Evolutionary conservation across 352 stramenopile species (phyloP).

Genomic region (Peronospora destructor): DNA sequence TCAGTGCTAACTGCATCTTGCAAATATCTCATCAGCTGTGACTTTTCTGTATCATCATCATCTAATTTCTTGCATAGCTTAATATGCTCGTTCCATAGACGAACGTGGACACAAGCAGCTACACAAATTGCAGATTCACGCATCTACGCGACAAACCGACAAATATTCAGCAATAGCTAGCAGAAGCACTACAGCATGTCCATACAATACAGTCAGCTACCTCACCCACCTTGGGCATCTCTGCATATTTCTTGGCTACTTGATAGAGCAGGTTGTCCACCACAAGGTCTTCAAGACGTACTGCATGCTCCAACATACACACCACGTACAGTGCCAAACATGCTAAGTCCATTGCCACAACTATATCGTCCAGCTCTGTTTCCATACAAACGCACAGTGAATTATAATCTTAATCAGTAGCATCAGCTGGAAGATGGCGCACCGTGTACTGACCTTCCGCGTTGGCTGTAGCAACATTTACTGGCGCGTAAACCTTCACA

Average conservation of each 20-base stretch:
- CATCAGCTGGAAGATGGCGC: not conserved
- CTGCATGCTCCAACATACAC: conserved; percentile 34
- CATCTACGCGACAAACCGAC: conserved; percentile 17
- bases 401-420: not conserved
- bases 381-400: not conserved
- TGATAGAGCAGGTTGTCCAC: conserved; percentile 78
- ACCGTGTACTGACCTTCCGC: conserved; percentile 11
- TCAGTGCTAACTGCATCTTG: not conserved
- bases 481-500: conserved; percentile 47
- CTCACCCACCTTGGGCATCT: conserved; percentile 37
- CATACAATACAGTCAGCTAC: not conserved
- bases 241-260: conserved; percentile 63
- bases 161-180: not conserved
- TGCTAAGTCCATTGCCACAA: conserved; percentile 45
- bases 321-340: conserved; percentile 47
- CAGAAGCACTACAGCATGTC: not conserved
- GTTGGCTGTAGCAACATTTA: conserved; percentile 6
- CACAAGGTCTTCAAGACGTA: conserved; percentile 53
- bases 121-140: conserved; percentile 27
- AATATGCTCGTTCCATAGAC: conserved; percentile 41
- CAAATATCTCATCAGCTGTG: conserved; percentile 12
- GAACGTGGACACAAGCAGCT: conserved; percentile 42
- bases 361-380: conserved; percentile 22
- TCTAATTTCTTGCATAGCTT: conserved; percentile 16
- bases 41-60: not conserved